Evolutionary conservation across 257 asterid genomes (phyloP).

Genomic region (Scutellaria galericulata): DNA sequence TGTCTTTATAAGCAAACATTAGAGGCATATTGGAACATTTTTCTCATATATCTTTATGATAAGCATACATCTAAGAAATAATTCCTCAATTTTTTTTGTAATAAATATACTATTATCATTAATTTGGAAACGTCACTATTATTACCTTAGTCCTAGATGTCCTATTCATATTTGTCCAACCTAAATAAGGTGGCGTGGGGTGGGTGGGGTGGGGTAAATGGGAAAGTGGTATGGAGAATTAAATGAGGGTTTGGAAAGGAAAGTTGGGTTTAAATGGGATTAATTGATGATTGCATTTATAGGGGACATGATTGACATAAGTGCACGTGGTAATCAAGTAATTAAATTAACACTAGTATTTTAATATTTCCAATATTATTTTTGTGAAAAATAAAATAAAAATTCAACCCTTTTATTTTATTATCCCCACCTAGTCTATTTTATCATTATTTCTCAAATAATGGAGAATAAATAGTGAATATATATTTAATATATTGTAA

Average conservation of each 20-base stretch:
- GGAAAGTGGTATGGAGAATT: slow-evolving; percentile 40
- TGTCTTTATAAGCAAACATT: too few species aligned
- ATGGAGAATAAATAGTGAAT: too few species aligned
- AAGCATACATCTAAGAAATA: background rate
- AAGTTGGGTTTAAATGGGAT: slow-evolving; percentile 39
- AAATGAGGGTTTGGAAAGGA: slow-evolving; percentile 42
- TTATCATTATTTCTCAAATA: background rate
- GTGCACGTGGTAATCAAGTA: slow-evolving; percentile 29
- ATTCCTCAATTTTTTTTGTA: too few species aligned
- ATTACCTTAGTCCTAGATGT: slow-evolving; percentile 14
- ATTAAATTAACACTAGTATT: slow-evolving; percentile 11
- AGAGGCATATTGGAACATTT: background rate
- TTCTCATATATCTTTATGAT: background rate
- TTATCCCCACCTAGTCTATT: slow-evolving; percentile 1
- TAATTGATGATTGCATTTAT: slow-evolving; percentile 43
- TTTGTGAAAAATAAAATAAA: too few species aligned
- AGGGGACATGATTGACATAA: slow-evolving; percentile 32
- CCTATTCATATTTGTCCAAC: slow-evolving; percentile 2
- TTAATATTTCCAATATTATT: background rate
- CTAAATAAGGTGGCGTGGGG: slow-evolving; percentile 26
- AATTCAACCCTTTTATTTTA: too few species aligned
- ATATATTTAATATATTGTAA: too few species aligned
- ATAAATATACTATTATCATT: background rate
- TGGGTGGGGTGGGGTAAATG: slow-evolving; percentile 35
- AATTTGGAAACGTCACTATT: slow-evolving; percentile 3